A percentile compares a stretch with the other conserved stretches of the same genome.
These are phyloP conservation scores for Acanthochlamys bracteata DNA, from an alignment of 106 monocot genomes.

Conservation along the genomic window DNA sequence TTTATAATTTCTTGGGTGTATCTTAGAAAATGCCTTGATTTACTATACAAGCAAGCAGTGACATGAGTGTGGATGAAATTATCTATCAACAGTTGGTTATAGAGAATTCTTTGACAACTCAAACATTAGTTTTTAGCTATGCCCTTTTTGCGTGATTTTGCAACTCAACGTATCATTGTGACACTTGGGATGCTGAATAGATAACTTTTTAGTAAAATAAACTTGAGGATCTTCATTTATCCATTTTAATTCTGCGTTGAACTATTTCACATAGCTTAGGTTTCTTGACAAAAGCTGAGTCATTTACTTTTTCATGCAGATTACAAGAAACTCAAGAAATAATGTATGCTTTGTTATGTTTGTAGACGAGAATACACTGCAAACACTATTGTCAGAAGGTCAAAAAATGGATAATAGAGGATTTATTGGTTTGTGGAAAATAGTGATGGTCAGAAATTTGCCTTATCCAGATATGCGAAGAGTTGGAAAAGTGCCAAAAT, in stretches of 20 bases:
- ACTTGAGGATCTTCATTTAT: too few species aligned
- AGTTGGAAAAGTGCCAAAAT: slow-evolving; percentile 89
- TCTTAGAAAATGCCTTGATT: too few species aligned
- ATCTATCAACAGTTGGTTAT: too few species aligned
- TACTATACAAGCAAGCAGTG: too few species aligned
- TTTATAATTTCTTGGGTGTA: too few species aligned
- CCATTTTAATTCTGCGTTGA: background rate
- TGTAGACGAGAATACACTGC: slow-evolving; percentile 69
- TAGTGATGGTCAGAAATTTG: slow-evolving; percentile 68
- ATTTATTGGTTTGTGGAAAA: slow-evolving; percentile 80
- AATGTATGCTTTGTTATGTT: slow-evolving; percentile 93
- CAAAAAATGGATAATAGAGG: slow-evolving; percentile 59
- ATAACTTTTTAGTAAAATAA: too few species aligned
- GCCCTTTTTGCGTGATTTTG: too few species aligned
- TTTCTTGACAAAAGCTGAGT: background rate
- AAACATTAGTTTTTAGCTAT: too few species aligned
- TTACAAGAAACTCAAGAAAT: slow-evolving; percentile 69
- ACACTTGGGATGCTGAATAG: too few species aligned
- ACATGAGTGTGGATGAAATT: too few species aligned
- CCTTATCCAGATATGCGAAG: slow-evolving; percentile 80
- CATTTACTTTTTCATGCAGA: slow-evolving; percentile 30
- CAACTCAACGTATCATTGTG: too few species aligned
- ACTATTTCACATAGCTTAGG: background rate
- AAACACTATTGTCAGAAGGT: slow-evolving; percentile 67
- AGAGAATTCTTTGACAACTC: too few species aligned